phyloP scores from a whole-genome alignment of 148 eudicot species.

The Vaccinium darrowii region DNA sequence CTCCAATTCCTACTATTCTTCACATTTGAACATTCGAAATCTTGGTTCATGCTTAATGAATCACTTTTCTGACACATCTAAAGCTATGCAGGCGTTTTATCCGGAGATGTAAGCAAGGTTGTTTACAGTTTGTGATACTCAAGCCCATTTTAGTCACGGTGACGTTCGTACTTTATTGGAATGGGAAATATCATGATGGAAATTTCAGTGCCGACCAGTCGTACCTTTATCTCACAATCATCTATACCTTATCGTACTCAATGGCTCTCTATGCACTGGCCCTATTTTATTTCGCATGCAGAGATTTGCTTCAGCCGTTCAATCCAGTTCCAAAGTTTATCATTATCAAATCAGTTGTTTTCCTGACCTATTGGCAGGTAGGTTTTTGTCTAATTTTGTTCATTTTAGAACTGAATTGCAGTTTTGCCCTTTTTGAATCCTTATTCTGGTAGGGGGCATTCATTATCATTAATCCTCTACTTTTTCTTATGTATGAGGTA shows the following conservation, averaged over 20 bases:
- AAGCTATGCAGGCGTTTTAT: slow-evolving; percentile 79
- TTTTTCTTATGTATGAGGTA: slow-evolving; percentile 7
- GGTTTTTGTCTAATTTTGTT: slow-evolving; percentile 1
- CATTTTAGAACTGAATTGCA: neutral
- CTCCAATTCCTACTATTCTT: neutral
- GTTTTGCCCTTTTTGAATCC: neutral
- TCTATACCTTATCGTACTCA: slow-evolving; percentile 84
- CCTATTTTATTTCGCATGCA: slow-evolving; percentile 93
- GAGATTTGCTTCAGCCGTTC: slow-evolving; percentile 91
- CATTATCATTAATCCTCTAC: neutral
- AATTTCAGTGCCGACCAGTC: slow-evolving; percentile 84
- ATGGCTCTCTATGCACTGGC: slow-evolving; percentile 89
- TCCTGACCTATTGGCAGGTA: slow-evolving; percentile 99
- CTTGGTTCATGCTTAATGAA: slow-evolving; percentile 7
- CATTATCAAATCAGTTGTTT: slow-evolving; percentile 90
- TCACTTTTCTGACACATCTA: slow-evolving; percentile 14
- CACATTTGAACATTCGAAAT: neutral
- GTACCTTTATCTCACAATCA: slow-evolving; percentile 88
- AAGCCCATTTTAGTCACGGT: slow-evolving; percentile 82
- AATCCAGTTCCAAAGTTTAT: slow-evolving; percentile 97
- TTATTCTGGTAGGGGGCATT: neutral
- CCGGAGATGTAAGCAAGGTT: slow-evolving; percentile 95
- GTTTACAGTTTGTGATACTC: slow-evolving; percentile 95
- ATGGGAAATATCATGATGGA: slow-evolving; percentile 91
- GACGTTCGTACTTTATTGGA: slow-evolving; percentile 80